These are phyloP conservation scores for Arabidopsis thaliana DNA, from an alignment of 345 rosid species.

Conservation along the genomic window TAIR10.1 NC_003076.8:12589501-12590000, in stretches of 20 bases:
- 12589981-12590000: background rate
- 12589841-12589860: constrained; percentile 76
- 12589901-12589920: constrained; percentile 77
- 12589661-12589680: background rate
- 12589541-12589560: constrained; percentile 3
- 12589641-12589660: background rate
- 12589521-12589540: background rate
- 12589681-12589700: background rate
- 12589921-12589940: constrained; percentile 80
- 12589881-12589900: constrained; percentile 86
- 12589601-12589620: background rate
- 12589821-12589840: constrained; percentile 64
- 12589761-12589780: background rate
- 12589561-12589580: background rate
- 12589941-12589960: constrained; percentile 75
- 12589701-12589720: constrained; percentile 13
- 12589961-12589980: background rate
- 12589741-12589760: background rate
- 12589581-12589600: no score
- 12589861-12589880: constrained; percentile 71
- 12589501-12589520: background rate
- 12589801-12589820: constrained; percentile 7
- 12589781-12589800: background rate
- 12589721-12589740: constrained; percentile 7
- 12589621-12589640: background rate